Evolutionary conservation across 2,329 filamentous ascomycete species (phyloP).

Genomic region (Botrytis hyacinthi): DNA sequence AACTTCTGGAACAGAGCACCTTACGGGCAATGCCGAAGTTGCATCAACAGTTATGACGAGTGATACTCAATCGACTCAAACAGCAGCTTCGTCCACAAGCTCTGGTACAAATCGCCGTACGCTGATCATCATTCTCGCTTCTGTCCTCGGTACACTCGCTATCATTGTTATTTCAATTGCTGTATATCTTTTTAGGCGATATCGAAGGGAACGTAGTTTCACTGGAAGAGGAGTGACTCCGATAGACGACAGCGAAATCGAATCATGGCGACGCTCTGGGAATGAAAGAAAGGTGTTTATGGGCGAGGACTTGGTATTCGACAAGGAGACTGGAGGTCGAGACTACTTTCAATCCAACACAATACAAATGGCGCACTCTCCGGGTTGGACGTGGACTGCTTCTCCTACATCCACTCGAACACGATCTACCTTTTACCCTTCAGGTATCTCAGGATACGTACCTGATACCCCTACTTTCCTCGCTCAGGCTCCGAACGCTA

Average conservation of each 20-base stretch:
- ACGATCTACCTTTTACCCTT: constrained; percentile 25
- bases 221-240: constrained; percentile 57
- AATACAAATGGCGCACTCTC: constrained; percentile 24
- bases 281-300: constrained; percentile 12
- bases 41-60: constrained; percentile 18
- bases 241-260: constrained; percentile 64
- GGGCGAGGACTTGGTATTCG: constrained; percentile 1
- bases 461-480: constrained; percentile 47
- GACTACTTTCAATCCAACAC: constrained; percentile 9
- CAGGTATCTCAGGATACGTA: constrained; percentile 36
- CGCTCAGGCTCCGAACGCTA: constrained; percentile 60
- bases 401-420: constrained; percentile 29
- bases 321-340: constrained; percentile 18
- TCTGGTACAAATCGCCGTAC: constrained; percentile 23
- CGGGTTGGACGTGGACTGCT: constrained; percentile 33
- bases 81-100: constrained; percentile 23
- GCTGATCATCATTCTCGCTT: constrained; percentile 33
- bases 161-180: constrained; percentile 28
- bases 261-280: constrained; percentile 51
- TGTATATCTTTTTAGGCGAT: constrained; percentile 31
- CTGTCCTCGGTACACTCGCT: constrained; percentile 34
- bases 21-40: constrained; percentile 7
- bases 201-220: constrained; percentile 40
- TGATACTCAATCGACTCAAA: constrained; percentile 22
- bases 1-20: constrained; percentile 9